Conservation (phyloP, 2,329 filamentous ascomycete genomes). For the Cytospora leucostoma region DNA sequence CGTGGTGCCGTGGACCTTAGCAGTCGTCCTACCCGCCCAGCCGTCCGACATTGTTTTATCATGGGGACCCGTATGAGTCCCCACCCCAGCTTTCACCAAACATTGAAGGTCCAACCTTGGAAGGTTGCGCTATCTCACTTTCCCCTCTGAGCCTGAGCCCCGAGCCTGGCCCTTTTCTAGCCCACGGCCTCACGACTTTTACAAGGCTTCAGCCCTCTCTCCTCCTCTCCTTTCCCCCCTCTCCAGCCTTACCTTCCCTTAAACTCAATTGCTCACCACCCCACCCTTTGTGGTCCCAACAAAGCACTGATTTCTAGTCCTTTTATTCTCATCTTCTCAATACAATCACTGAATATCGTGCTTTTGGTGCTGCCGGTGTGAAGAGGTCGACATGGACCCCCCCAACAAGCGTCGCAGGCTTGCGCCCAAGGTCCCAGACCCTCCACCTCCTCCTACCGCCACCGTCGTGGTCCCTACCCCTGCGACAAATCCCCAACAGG, state of each 20-base stretch:
- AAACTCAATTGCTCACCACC: conserved; percentile 7
- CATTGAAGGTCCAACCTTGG: no score
- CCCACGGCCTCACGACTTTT: conserved; percentile 13
- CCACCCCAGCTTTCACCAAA: background rate
- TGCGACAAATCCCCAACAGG: conserved; percentile 26
- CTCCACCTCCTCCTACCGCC: conserved; percentile 15
- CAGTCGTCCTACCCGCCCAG: no score
- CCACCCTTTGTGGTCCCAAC: background rate
- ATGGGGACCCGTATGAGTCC: background rate
- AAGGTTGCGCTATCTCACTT: background rate
- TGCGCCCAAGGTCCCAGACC: conserved; percentile 35
- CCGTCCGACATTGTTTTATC: no score
- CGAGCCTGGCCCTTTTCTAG: conserved; percentile 6
- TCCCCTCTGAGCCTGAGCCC: background rate
- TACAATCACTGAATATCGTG: background rate
- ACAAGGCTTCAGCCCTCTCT: conserved; percentile 21
- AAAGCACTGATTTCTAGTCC: background rate
- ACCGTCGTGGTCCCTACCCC: conserved; percentile 17
- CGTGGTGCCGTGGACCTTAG: no score
- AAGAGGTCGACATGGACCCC: conserved; percentile 32
- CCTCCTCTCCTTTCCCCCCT: conserved; percentile 10
- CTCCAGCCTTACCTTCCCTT: conserved; percentile 19
- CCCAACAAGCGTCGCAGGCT: conserved; percentile 35
- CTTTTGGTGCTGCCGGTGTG: background rate
- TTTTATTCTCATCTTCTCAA: background rate